A percentile compares a stretch with the other conserved stretches of the same genome.
Conservation (phyloP, 371 early-diverging fungal species). For the Haplosporangium sp. region DNA sequence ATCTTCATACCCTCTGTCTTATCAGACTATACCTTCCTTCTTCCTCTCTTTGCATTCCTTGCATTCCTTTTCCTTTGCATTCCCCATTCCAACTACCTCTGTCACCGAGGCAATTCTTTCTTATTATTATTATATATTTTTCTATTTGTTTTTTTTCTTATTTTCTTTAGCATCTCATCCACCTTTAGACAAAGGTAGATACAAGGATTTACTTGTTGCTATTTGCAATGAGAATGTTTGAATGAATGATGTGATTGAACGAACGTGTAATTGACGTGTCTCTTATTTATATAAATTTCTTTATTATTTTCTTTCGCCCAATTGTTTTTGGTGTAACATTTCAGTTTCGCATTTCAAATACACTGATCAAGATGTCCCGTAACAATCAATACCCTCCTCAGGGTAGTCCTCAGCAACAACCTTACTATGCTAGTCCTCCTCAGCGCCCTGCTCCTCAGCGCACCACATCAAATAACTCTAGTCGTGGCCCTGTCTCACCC, state of each 20-base stretch:
- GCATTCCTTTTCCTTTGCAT: background rate
- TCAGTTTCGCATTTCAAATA: no score
- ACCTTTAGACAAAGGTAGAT: no score
- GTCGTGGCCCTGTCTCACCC: constrained; percentile 5
- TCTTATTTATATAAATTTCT: no score
- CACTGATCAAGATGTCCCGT: constrained; percentile 15
- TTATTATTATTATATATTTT: no score
- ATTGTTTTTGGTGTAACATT: no score
- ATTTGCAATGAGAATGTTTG: no score
- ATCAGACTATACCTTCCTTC: background rate
- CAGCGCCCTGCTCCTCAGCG: constrained; percentile 26
- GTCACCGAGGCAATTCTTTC: background rate
- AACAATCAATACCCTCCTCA: constrained; percentile 29
- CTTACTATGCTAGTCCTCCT: constrained; percentile 21
- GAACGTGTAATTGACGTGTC: no score
- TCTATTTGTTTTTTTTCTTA: background rate
- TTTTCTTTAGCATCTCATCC: background rate
- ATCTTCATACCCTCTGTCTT: background rate
- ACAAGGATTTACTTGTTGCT: no score
- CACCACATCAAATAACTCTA: constrained; percentile 11
- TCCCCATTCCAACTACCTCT: background rate
- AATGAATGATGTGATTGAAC: no score
- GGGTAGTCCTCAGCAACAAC: constrained; percentile 9
- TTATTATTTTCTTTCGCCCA: no score
- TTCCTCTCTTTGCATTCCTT: background rate